Evolutionary conservation across 2,329 filamentous ascomycete genomes (phyloP), one percentile per base, ranked within the genome.

Genomic region (Volutella citrinella): DNA sequence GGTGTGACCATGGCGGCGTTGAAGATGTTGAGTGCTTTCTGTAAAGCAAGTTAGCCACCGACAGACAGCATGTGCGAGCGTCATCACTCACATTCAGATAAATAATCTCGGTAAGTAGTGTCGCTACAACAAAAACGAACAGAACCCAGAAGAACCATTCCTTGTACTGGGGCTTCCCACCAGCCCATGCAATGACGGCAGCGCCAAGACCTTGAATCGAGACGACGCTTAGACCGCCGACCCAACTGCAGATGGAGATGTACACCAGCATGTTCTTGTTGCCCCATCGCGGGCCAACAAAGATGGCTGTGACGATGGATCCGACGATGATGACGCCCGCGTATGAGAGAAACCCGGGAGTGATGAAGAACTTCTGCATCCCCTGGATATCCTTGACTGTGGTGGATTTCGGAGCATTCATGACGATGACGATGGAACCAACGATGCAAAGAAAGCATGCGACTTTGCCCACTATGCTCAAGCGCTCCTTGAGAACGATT

Each of bases 211-310:
- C 93, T 63, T 97, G 91, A 4, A 90, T 97, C 12, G 88, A 85
- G 34, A 97, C 93, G 8, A 97, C 93, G 64, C 89, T 96, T 55
- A 97, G 69, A 2, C 90, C 93, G 45, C 93, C 93, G 42, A 97
- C 81, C 71, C 94, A 78, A 66, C 89, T 95, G 74, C 93, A 98
- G 51, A 98, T 91, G 50, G 84, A 90, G 49, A 98, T 80, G 64
- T 98, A 97, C 20, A 97, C 89, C 61, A 98, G 74, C 93, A 98
- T 97, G 55, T 86, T 91, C 73, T 88, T 91, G 68, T 95, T 96
- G 30, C 90, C 93, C 59, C 91, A 98, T 52, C 84, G 77, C 12
- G 93, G 93, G 0, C 80, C 93, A 25, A 78, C 82, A 74, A 83
- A 97, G 29, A 93, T 64, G 1, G 88, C 88, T 21, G 85, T 78